Conservation (phyloP, 2,329 filamentous ascomycete genomes). For the Ophiostoma sp. region DNA sequence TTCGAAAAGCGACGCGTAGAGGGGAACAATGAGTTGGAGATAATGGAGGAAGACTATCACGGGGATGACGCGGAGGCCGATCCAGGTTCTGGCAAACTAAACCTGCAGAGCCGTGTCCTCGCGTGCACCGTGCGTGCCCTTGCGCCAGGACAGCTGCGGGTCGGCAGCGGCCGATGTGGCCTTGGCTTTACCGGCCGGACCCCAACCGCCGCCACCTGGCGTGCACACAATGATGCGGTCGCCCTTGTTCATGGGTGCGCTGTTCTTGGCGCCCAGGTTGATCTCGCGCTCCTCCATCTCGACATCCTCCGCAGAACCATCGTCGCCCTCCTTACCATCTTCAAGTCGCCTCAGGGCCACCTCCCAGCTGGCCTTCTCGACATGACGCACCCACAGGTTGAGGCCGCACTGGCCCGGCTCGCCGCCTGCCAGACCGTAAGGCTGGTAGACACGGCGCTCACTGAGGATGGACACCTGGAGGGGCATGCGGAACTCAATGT, state of each 20-base stretch:
- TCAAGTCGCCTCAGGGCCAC: conserved; percentile 43
- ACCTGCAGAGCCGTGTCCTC: conserved; percentile 47
- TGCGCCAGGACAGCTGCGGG: conserved; percentile 53
- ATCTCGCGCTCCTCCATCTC: conserved; percentile 63
- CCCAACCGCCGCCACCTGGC: conserved; percentile 79
- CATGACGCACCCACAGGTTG: conserved; percentile 83
- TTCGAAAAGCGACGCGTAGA: too few relatives aligned
- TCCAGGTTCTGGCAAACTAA: not conserved
- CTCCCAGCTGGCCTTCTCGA: conserved; percentile 58
- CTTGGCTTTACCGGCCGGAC: conserved; percentile 58
- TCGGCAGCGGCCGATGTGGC: conserved; percentile 53
- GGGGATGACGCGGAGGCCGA: not conserved
- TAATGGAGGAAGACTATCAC: too few relatives aligned
- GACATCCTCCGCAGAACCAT: conserved; percentile 33
- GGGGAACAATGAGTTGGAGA: too few relatives aligned
- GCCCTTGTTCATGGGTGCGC: conserved; percentile 71
- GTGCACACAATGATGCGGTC: conserved; percentile 77
- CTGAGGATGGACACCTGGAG: conserved; percentile 77
- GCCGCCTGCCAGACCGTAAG: conserved; percentile 82
- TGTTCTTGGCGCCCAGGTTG: conserved; percentile 78
- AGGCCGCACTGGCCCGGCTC: conserved; percentile 75
- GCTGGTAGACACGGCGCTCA: conserved; percentile 72
- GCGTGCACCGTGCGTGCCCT: conserved; percentile 57
- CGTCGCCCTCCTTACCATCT: conserved; percentile 32
- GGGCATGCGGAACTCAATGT: conserved; percentile 78